Percentiles rank a stretch among this genome's conserved stretches.
phyloP scores from a whole-genome alignment of 495 filamentous ascomycete genomes.

The Podospora conica region DNA sequence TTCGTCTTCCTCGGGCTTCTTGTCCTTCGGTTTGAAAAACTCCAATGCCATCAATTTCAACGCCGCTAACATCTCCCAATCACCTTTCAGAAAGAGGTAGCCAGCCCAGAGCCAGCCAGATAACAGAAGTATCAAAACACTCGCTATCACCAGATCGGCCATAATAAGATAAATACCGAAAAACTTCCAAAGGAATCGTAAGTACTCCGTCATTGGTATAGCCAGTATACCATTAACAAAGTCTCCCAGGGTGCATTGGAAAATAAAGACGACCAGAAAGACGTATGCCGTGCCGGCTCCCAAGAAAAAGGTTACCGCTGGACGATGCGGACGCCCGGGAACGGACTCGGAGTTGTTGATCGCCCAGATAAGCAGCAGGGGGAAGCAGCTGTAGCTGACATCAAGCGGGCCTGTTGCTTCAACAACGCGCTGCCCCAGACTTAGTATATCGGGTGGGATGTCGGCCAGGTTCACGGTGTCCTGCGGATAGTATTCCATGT shows the following conservation, averaged over 20 bases:
- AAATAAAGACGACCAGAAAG: background rate
- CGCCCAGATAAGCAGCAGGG: background rate
- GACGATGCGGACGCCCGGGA: too few relatives aligned
- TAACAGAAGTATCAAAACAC: background rate
- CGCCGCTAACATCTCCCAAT: background rate
- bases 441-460: conserved; percentile 2
- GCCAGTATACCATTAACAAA: background rate
- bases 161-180: background rate
- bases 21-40: too few relatives aligned
- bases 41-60: too few relatives aligned
- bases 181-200: background rate
- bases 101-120: too few relatives aligned
- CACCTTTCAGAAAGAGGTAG: background rate
- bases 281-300: background rate
- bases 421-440: conserved; percentile 1
- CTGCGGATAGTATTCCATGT: background rate
- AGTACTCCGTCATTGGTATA: background rate
- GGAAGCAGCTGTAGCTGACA: background rate
- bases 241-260: background rate
- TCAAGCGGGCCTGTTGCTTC: background rate
- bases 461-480: background rate
- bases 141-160: background rate
- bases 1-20: too few relatives aligned
- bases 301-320: background rate
- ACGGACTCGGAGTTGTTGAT: too few relatives aligned